Evolutionary conservation across 345 rosid species (phyloP).

Genomic region (Trapa bicornis): DNA sequence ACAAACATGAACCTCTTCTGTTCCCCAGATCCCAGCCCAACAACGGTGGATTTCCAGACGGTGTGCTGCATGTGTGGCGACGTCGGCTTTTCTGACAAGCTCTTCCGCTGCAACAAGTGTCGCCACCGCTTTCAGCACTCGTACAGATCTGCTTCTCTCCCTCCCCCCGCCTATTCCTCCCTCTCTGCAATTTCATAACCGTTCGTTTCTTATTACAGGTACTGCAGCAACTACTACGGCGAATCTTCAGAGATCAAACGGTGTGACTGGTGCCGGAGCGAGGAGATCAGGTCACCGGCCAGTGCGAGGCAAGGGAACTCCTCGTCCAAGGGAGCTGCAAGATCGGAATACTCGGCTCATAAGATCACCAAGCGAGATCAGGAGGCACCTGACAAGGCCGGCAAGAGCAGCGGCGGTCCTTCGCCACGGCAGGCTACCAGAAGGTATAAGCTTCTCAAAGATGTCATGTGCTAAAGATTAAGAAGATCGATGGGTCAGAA

Average conservation of each 20-base stretch:
- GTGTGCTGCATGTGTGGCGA: conserved; percentile 99
- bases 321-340: conserved; percentile 24
- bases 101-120: conserved; percentile 89
- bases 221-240: conserved; percentile 79
- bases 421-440: conserved; percentile 76
- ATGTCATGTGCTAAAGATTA: conserved; percentile 65
- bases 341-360: conserved; percentile 39
- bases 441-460: conserved; percentile 99
- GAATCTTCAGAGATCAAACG: conserved; percentile 44
- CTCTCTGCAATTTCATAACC: no score
- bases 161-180: neutral
- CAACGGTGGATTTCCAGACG: conserved; percentile 72
- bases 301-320: conserved; percentile 28
- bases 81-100: conserved; percentile 89
- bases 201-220: conserved; percentile 25
- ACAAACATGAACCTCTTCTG: neutral
- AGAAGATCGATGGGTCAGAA: neutral
- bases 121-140: conserved; percentile 81
- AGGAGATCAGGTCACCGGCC: conserved; percentile 21
- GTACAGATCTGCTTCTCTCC: conserved; percentile 24
- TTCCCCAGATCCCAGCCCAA: neutral
- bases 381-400: conserved; percentile 19
- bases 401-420: conserved; percentile 26
- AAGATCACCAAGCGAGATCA: conserved; percentile 48
- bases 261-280: conserved; percentile 93